Evolutionary conservation across 805 yeast genomes (phyloP), one percentile per base, ranked within the genome.

Genomic region (Metschnikowia kofuensis): DNA sequence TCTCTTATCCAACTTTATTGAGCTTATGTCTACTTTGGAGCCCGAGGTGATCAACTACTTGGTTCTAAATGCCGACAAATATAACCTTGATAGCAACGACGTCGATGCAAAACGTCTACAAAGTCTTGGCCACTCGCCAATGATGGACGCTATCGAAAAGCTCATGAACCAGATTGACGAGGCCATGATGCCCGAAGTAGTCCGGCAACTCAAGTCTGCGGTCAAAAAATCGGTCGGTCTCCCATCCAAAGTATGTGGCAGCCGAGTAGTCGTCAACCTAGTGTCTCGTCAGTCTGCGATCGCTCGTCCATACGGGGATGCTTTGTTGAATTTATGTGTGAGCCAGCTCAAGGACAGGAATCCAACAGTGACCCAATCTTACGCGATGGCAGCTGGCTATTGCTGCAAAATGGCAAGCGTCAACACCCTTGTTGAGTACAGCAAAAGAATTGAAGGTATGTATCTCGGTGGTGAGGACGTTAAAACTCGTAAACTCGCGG

Each of bases 11-110:
- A 88, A 88, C 44, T 76, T 94, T 59, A 73, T 87, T 6, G 67
- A 77, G 7, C 69, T 89, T 50, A 82, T 92, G 82, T 88, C 97
- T 0, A 84, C 94, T 0, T 74, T 92, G 38, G 99, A 94, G 60
- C 98, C 98, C 0, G 96, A 91, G 61, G 82, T 87, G 2, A 78
- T 89, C 53, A 92, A 94, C 61, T 92, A 90, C 59, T 67, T 92
- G 49, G 82, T 94, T 0, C 71, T 92, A 51, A 91, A 94, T 67
- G 96, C 97, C 0, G 91, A 83, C 50, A 92, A 90, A 64, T 90
- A 86, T 62, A 89, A 90, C 38, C 63, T 90, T 50, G 83, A 82
- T 44, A 71, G 82, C 7, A 78, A 80, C 49, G 87, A 82, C 36
- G 81, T 92, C 51, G 97, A 94, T 65, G 82, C 88, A 0, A 82